phyloP scores from a whole-genome alignment of 2,329 filamentous ascomycete genomes.

The Fusarium sp. region DNA sequence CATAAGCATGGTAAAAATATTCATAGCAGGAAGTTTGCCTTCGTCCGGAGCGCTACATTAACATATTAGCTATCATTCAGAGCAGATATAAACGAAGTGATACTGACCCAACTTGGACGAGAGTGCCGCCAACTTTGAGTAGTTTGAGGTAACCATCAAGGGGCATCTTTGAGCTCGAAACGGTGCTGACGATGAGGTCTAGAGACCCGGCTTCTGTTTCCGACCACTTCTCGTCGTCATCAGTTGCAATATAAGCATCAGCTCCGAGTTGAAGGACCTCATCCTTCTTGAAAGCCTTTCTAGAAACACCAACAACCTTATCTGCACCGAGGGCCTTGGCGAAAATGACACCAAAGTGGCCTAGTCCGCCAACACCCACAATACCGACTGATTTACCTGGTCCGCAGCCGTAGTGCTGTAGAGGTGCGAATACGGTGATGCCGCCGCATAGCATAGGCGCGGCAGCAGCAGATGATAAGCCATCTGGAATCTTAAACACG shows the following conservation, averaged over 20 bases:
- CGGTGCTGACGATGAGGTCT: conserved; percentile 79
- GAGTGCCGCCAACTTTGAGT: conserved; percentile 66
- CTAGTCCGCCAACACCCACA: conserved; percentile 75
- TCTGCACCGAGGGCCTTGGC: conserved; percentile 75
- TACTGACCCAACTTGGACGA: conserved; percentile 66
- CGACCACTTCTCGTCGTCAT: conserved; percentile 66
- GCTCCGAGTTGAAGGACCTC: conserved; percentile 68
- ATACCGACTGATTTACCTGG: conserved; percentile 76
- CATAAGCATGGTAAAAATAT: conserved; percentile 33
- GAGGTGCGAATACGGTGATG: conserved; percentile 80
- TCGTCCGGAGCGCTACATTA: too few relatives aligned
- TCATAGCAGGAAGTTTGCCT: conserved; percentile 7
- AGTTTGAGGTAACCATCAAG: conserved; percentile 37
- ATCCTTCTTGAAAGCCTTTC: conserved; percentile 66
- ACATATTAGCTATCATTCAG: too few relatives aligned
- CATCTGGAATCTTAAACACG: conserved; percentile 79
- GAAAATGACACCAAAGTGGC: conserved; percentile 75
- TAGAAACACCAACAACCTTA: conserved; percentile 68
- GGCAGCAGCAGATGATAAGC: conserved; percentile 69
- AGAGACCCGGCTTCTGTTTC: conserved; percentile 68
- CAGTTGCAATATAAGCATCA: conserved; percentile 68
- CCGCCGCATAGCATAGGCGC: conserved; percentile 88
- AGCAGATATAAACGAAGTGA: too few relatives aligned
- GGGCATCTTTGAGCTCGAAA: conserved; percentile 58
- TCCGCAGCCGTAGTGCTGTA: conserved; percentile 61